phyloP scores from a whole-genome alignment of 2,329 filamentous ascomycete species.

The Blastomyces silverae region DNA sequence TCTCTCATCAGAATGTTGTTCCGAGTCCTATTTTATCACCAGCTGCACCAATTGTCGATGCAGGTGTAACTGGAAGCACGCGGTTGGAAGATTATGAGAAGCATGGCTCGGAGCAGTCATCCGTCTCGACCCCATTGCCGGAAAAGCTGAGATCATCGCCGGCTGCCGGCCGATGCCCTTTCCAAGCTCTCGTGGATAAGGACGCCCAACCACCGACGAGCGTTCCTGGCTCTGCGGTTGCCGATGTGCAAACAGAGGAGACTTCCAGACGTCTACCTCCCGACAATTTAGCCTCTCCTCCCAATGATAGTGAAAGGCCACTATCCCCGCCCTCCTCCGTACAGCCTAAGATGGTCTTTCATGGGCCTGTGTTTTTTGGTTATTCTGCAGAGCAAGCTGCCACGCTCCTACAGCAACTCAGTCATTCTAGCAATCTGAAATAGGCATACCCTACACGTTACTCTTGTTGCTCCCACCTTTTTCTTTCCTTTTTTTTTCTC shows the following conservation, averaged over 20 bases:
- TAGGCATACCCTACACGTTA: background rate
- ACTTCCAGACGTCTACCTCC: background rate
- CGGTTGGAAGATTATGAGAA: constrained; percentile 21
- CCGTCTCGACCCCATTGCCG: constrained; percentile 14
- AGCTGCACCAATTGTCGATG: constrained; percentile 22
- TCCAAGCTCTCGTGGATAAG: constrained; percentile 28
- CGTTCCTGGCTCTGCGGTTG: background rate
- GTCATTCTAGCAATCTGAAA: constrained; percentile 5
- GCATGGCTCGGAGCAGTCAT: constrained; percentile 18
- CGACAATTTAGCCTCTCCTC: background rate
- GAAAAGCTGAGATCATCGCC: constrained; percentile 18
- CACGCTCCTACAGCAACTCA: constrained; percentile 59
- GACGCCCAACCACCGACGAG: background rate
- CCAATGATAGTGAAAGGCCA: constrained; percentile 1
- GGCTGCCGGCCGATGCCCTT: constrained; percentile 33
- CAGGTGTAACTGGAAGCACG: constrained; percentile 17
- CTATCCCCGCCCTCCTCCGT: constrained; percentile 10
- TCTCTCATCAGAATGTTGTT: constrained; percentile 44
- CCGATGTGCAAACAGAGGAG: constrained; percentile 2
- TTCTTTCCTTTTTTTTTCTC: background rate
- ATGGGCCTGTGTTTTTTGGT: constrained; percentile 88
- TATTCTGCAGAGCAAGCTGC: constrained; percentile 81
- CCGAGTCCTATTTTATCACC: constrained; percentile 28
- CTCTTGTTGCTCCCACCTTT: constrained; percentile 28
- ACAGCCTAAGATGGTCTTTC: constrained; percentile 62